phyloP scores from a whole-genome alignment of 768 basidiomycete genomes.

The Cyathus striatus region DNA sequence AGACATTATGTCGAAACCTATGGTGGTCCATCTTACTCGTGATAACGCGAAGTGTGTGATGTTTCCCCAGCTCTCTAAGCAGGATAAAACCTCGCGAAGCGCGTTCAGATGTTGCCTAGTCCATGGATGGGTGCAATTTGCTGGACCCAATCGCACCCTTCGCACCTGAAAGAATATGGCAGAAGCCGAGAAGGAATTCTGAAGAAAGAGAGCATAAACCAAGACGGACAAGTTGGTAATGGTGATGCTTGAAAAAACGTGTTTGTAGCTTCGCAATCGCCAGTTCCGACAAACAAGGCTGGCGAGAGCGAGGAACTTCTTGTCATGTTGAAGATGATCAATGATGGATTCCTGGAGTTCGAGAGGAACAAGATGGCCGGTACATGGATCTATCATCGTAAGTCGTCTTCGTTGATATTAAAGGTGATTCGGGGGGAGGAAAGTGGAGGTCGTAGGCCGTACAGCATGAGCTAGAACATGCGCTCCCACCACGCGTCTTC shows the following conservation, averaged over 20 bases:
- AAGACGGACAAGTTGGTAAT: conserved; percentile 10
- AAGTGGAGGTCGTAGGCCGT: too few relatives aligned
- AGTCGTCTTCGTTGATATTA: too few relatives aligned
- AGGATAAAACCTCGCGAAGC: conserved; percentile 1
- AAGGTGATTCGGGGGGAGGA: neutral
- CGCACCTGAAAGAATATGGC: conserved; percentile 14
- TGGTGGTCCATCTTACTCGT: conserved; percentile 2
- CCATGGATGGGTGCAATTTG: conserved; percentile 4
- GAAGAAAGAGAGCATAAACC: conserved; percentile 10
- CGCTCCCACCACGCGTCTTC: neutral
- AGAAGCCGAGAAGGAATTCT: conserved; percentile 11
- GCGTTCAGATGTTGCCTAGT: conserved; percentile 4
- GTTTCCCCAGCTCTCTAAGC: neutral
- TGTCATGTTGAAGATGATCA: conserved; percentile 11
- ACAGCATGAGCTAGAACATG: too few relatives aligned
- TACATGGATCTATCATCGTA: neutral
- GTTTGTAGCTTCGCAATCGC: conserved; percentile 14
- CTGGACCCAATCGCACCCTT: conserved; percentile 7
- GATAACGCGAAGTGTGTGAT: neutral
- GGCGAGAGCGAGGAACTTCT: conserved; percentile 6
- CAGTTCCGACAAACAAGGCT: conserved; percentile 17
- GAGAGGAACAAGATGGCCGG: conserved; percentile 8
- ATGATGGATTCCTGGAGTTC: conserved; percentile 19
- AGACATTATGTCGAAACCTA: neutral
- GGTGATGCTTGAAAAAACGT: conserved; percentile 12